Evolutionary conservation across 805 yeast genomes (phyloP), one percentile per base, ranked within the genome.

Genomic region (Dipodascus geniculatus): DNA sequence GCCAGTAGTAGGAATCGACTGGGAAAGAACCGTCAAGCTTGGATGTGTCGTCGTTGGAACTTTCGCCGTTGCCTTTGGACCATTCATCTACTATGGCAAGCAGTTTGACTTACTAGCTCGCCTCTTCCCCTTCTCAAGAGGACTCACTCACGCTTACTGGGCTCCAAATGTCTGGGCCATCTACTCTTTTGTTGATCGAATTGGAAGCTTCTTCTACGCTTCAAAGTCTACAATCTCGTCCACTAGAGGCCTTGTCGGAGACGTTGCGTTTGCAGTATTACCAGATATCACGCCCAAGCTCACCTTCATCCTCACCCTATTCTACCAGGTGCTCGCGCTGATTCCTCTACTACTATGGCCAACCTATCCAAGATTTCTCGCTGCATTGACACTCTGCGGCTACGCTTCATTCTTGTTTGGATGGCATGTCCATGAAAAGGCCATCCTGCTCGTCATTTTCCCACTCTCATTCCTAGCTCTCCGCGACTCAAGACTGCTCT

Each of bases 351-450:
- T 87, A 28, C 28, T 61, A 50, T 55, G 56, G 56, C 96, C 96
- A 2, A 81, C 82, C 1, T 86, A 77, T 65, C 81, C 80, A 58
- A 75, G 95, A 58, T 93, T 93, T 60, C 67, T 90, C 17, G 96
- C 95, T 0, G 79, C 90, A 0, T 69, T 93, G 61, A 84, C 96
- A 0, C 74, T 91, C 50, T 91, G 98, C 69, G 98, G 95, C 2
- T 87, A 80, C 69, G 82, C 96, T 0, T 85, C 96, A 1, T 93
- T 87, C 64, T 70, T 93, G 50, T 93, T 93, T 69, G 99, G 99
- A 3, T 93, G 98, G 97, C 98, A 93, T 64, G 99, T 93, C 22
- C 99, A 93, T 70, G 99, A 93, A 68, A 93, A 93, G 75, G 98
- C 98, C 0, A 80, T 93, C n/a, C 76, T 93, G 74, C 67, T 90